Evolutionary conservation across 148 eudicot species (phyloP).

Genomic region (Diospyros kaki): DNA sequence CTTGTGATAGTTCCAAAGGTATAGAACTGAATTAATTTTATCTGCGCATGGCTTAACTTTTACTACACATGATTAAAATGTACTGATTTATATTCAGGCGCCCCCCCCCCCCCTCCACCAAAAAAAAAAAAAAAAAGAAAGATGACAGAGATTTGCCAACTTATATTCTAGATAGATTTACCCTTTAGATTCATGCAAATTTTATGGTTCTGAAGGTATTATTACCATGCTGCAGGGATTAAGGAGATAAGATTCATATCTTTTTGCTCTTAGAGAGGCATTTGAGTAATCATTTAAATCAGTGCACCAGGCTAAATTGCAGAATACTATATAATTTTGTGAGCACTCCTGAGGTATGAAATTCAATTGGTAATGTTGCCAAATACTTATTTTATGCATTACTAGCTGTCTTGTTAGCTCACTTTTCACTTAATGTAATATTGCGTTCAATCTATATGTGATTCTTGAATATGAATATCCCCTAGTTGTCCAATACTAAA

Average conservation of each 20-base stretch:
- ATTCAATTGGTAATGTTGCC: neutral
- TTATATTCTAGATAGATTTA: neutral
- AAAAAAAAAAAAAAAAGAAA: too few species aligned
- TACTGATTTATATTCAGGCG: neutral
- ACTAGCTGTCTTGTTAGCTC: neutral
- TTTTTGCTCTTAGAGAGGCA: neutral
- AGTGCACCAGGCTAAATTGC: neutral
- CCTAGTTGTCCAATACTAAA: too few species aligned
- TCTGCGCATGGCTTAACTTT: neutral
- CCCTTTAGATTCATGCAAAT: neutral
- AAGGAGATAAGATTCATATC: neutral
- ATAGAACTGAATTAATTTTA: neutral
- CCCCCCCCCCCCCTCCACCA: too few species aligned
- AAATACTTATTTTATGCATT: neutral
- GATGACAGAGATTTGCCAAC: neutral
- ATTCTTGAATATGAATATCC: too few species aligned
- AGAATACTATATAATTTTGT: neutral
- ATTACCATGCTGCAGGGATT: neutral
- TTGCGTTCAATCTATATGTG: too few species aligned
- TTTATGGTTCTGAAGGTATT: too few species aligned
- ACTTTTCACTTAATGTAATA: neutral
- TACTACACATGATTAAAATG: neutral
- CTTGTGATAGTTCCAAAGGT: neutral
- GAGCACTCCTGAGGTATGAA: constrained; percentile 8
- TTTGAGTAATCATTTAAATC: neutral